Evolutionary conservation across 306 rosid species (phyloP).

Genomic region (Glycine tomentella): DNA sequence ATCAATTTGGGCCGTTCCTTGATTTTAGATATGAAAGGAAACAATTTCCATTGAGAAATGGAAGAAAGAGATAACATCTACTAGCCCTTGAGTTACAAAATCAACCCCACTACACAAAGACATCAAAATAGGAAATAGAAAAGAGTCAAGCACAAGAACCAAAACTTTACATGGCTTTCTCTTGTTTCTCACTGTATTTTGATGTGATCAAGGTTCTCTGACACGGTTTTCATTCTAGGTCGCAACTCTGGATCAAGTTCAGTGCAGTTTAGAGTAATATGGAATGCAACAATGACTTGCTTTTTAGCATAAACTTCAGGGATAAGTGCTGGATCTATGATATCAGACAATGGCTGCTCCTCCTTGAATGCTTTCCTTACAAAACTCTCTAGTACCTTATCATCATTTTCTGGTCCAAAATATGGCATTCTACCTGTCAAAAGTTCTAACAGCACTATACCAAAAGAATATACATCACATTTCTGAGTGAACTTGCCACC

Average conservation of each 20-base stretch:
- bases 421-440: constrained; percentile 68
- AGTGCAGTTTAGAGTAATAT: constrained; percentile 79
- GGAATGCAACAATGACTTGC: constrained; percentile 75
- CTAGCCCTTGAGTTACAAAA: constrained; percentile 32
- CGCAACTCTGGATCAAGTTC: constrained; percentile 83
- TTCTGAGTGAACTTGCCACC: constrained; percentile 79
- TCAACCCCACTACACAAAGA: background rate
- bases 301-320: constrained; percentile 74
- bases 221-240: constrained; percentile 79
- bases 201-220: constrained; percentile 77
- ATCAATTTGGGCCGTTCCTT: background rate
- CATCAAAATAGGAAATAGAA: background rate
- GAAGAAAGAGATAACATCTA: constrained; percentile 23
- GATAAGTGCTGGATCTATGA: constrained; percentile 74
- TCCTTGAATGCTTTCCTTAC: constrained; percentile 73
- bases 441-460: constrained; percentile 73
- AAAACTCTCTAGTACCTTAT: constrained; percentile 62
- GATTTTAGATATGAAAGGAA: background rate
- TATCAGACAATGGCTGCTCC: constrained; percentile 72
- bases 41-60: constrained; percentile 4
- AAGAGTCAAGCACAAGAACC: constrained; percentile 17
- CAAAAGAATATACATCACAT: constrained; percentile 85
- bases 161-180: constrained; percentile 35
- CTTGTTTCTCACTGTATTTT: constrained; percentile 48
- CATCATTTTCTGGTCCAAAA: constrained; percentile 63